Conservation (phyloP, 345 rosid genomes). For the Carallia brachiata region DNA sequence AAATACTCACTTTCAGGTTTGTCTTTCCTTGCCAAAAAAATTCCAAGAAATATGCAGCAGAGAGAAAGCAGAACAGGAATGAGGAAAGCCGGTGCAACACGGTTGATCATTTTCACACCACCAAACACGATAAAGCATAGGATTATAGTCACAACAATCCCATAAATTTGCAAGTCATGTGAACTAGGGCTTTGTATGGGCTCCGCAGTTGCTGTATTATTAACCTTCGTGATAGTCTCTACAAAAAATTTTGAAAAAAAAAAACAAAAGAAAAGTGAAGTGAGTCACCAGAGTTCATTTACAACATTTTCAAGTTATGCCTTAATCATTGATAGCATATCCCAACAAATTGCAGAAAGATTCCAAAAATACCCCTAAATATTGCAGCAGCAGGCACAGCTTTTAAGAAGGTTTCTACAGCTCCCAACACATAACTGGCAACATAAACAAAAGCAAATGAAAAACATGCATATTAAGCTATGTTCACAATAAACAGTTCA, state of each 20-base stretch:
- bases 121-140: conserved; percentile 97
- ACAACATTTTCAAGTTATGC: neutral
- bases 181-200: conserved; percentile 71
- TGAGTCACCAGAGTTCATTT: neutral
- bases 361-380: conserved; percentile 59
- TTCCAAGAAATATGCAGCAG: conserved; percentile 86
- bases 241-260: conserved; percentile 15
- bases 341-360: conserved; percentile 10
- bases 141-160: conserved; percentile 82
- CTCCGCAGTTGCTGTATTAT: conserved; percentile 54
- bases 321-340: neutral
- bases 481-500: conserved; percentile 3
- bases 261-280: conserved; percentile 13
- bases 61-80: conserved; percentile 84
- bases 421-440: conserved; percentile 93
- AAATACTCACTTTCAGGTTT: conserved; percentile 62
- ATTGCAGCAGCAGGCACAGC: conserved; percentile 98
- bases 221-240: conserved; percentile 76
- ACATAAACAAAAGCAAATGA: conserved; percentile 19
- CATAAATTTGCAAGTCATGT: conserved; percentile 95
- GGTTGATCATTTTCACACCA: conserved; percentile 97
- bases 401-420: conserved; percentile 95
- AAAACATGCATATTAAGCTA: conserved; percentile 14
- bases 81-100: conserved; percentile 99
- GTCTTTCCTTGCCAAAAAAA: conserved; percentile 63